Percentiles rank a stretch among this genome's conserved stretches.
Evolutionary conservation across 2,329 filamentous ascomycete species (phyloP).

Genomic region (Lomentospora prolificans): DNA sequence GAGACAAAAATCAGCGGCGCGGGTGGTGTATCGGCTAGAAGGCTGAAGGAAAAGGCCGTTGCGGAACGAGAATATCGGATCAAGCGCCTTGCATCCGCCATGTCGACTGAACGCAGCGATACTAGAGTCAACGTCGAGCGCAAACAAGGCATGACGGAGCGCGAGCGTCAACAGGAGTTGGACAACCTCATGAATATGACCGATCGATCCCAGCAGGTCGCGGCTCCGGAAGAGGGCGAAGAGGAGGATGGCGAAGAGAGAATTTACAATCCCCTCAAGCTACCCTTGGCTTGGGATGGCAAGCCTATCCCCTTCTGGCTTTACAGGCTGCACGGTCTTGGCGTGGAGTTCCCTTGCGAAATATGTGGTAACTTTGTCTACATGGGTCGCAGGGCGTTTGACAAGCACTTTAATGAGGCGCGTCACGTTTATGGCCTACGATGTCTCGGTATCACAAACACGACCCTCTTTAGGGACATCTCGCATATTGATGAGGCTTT

Average conservation of each 20-base stretch:
- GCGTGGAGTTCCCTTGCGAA: slow-evolving; percentile 91
- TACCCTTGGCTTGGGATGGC: slow-evolving; percentile 94
- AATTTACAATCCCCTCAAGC: slow-evolving; percentile 93
- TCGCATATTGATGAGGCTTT: slow-evolving; percentile 83
- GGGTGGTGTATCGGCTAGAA: slow-evolving; percentile 29
- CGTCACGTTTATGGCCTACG: slow-evolving; percentile 89
- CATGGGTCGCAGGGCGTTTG: slow-evolving; percentile 90
- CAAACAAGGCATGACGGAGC: slow-evolving; percentile 93
- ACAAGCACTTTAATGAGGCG: slow-evolving; percentile 96
- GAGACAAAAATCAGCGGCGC: slow-evolving; percentile 17
- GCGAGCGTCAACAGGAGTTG: slow-evolving; percentile 86
- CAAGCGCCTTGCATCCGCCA: slow-evolving; percentile 66
- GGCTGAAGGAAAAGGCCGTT: slow-evolving; percentile 79
- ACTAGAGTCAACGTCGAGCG: slow-evolving; percentile 93
- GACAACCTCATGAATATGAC: slow-evolving; percentile 64
- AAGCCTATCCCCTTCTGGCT: slow-evolving; percentile 99
- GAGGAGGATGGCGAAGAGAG: slow-evolving; percentile 75
- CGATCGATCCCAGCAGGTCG: slow-evolving; percentile 16
- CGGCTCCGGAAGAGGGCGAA: slow-evolving; percentile 47
- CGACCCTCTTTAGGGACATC: slow-evolving; percentile 86
- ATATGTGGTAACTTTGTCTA: slow-evolving; percentile 99
- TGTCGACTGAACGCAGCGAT: slow-evolving; percentile 80
- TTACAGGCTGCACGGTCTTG: slow-evolving; percentile 90
- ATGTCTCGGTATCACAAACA: slow-evolving; percentile 87
- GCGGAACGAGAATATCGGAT: slow-evolving; percentile 82